phyloP scores from a whole-genome alignment of 2,329 filamentous ascomycete genomes.

The Cadophora luteo-olivacea region DNA sequence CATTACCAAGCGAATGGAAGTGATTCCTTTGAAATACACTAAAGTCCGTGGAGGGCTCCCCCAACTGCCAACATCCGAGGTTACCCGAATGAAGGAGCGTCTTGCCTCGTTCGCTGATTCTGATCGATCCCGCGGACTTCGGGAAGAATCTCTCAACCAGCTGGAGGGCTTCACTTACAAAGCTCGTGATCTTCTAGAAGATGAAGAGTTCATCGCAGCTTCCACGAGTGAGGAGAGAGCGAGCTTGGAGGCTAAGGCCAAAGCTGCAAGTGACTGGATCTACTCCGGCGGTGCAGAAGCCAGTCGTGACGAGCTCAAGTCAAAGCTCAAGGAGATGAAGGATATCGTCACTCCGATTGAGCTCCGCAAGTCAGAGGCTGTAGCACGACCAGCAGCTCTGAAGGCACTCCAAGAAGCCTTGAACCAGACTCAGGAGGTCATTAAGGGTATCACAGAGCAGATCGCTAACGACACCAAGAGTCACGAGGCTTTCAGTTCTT shows the following conservation, averaged over 20 bases:
- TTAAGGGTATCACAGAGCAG: slow-evolving; percentile 72
- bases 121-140: slow-evolving; percentile 75
- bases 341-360: slow-evolving; percentile 80
- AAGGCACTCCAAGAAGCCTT: slow-evolving; percentile 73
- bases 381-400: slow-evolving; percentile 73
- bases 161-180: slow-evolving; percentile 95
- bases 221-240: slow-evolving; percentile 73
- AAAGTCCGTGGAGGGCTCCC: slow-evolving; percentile 40
- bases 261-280: slow-evolving; percentile 84
- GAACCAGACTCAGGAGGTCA: slow-evolving; percentile 72
- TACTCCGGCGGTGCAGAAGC: slow-evolving; percentile 85
- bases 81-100: slow-evolving; percentile 57
- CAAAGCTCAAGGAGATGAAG: slow-evolving; percentile 78
- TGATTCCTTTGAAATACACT: slow-evolving; percentile 43
- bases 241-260: slow-evolving; percentile 70
- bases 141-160: slow-evolving; percentile 89
- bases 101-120: slow-evolving; percentile 86
- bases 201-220: slow-evolving; percentile 73
- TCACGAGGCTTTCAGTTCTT: slow-evolving; percentile 58
- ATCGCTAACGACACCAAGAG: slow-evolving; percentile 73
- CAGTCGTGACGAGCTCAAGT: slow-evolving; percentile 74
- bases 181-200: slow-evolving; percentile 81
- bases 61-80: slow-evolving; percentile 39
- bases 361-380: slow-evolving; percentile 74
- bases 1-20: slow-evolving; percentile 43